Evolutionary conservation across 2,329 filamentous ascomycete genomes (phyloP).

Genomic region (Fusarium poae): DNA sequence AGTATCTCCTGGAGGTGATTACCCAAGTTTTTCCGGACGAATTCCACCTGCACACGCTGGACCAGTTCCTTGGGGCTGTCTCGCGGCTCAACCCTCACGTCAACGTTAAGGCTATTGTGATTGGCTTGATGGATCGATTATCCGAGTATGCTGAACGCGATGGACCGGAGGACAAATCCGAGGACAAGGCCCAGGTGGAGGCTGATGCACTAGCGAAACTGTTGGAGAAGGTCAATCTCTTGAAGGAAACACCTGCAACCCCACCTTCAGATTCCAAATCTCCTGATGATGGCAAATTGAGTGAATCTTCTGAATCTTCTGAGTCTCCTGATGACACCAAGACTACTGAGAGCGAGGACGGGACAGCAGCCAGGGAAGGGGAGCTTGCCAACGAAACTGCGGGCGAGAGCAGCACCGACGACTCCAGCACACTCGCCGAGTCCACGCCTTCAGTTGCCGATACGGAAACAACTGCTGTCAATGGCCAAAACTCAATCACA

Average conservation of each 20-base stretch:
- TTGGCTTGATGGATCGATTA: conserved; percentile 95
- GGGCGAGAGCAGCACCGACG: conserved; percentile 49
- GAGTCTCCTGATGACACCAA: conserved; percentile 49
- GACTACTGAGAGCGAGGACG: conserved; percentile 37
- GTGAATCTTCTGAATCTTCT: conserved; percentile 48
- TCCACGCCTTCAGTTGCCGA: conserved; percentile 59
- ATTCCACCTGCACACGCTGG: conserved; percentile 95
- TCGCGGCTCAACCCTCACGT: conserved; percentile 95
- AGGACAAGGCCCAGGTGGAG: conserved; percentile 80
- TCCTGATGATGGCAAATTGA: conserved; percentile 47
- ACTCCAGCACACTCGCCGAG: conserved; percentile 50
- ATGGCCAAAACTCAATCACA: conserved; percentile 60
- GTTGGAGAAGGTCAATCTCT: conserved; percentile 81
- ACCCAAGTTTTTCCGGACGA: conserved; percentile 99
- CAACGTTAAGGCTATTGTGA: conserved; percentile 97
- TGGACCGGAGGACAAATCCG: conserved; percentile 74
- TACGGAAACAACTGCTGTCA: conserved; percentile 62
- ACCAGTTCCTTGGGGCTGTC: conserved; percentile 93
- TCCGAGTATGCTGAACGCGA: conserved; percentile 96
- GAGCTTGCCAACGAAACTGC: conserved; percentile 39
- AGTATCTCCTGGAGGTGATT: conserved; percentile 97
- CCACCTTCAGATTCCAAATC: conserved; percentile 40
- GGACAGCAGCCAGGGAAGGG: conserved; percentile 37
- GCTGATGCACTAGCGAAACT: conserved; percentile 84
- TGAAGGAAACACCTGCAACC: conserved; percentile 62